These are phyloP conservation scores for Tympanopsis confertula DNA, from an alignment of 2,329 filamentous ascomycete species.

Conservation along the genomic window DNA sequence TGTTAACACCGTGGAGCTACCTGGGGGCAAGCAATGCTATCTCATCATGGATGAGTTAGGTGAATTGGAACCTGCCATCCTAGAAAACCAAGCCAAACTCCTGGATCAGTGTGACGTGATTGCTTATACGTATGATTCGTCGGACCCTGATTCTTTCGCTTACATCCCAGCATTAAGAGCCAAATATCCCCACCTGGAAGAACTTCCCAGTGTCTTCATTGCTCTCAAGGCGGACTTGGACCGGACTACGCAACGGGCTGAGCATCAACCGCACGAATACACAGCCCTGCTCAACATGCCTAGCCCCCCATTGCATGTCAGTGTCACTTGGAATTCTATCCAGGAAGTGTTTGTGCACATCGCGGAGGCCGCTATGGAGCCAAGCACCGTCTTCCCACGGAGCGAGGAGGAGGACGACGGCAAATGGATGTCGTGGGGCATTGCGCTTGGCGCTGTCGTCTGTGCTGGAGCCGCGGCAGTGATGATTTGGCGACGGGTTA, in stretches of 20 bases:
- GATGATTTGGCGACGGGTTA: conserved; percentile 48
- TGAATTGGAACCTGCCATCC: conserved; percentile 84
- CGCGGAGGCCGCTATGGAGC: conserved; percentile 84
- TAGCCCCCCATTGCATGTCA: conserved; percentile 81
- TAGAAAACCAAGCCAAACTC: conserved; percentile 83
- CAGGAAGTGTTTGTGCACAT: conserved; percentile 85
- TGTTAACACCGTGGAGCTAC: conserved; percentile 92
- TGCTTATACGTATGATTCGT: conserved; percentile 93
- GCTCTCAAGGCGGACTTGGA: conserved; percentile 92
- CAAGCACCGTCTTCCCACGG: conserved; percentile 78
- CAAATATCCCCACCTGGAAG: conserved; percentile 72
- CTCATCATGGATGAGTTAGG: conserved; percentile 91
- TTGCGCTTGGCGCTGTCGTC: conserved; percentile 66
- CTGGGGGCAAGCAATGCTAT: conserved; percentile 93
- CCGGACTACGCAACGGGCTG: conserved; percentile 88
- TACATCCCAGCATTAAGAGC: conserved; percentile 75
- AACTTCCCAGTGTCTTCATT: conserved; percentile 83
- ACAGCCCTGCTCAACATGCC: conserved; percentile 71
- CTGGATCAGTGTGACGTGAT: conserved; percentile 79
- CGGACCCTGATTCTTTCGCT: conserved; percentile 87
- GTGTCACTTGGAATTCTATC: conserved; percentile 87
- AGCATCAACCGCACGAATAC: conserved; percentile 85
- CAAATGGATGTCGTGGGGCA: conserved; percentile 65
- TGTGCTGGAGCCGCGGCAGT: conserved; percentile 51
- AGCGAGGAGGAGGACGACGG: conserved; percentile 77